Base-by-base conservation (phyloP, 2,329 filamentous ascomycete species). In the Claviceps citrina region DNA sequence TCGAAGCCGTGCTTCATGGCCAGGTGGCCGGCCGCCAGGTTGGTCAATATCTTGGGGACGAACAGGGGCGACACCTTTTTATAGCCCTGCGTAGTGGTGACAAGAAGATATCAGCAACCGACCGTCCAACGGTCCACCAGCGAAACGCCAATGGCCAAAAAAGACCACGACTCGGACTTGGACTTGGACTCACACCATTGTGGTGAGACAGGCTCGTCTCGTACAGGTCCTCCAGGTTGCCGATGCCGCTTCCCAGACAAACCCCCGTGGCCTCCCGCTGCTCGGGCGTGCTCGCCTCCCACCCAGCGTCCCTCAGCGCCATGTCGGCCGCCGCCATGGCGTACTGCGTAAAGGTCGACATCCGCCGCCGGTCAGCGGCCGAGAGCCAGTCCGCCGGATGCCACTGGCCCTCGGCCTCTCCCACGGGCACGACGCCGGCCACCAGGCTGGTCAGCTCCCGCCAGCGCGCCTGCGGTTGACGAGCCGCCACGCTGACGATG, bases 201-300 rank as follows among this genome's bases (percentile, higher is more conserved):
- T 83, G 70, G 55, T 83, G 93, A 1, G 74, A 76, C 37, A 94
- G 53, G 42, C 83, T 84, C 2, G 86, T 93, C 45, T 80, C 70
- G 59, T 93, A 95, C 7, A 93, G 77, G 51, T 94, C 86, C 31
- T 94, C 82, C 30, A 98, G 70, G 52, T 91, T 95, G 13, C 91
- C 91, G 51, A 98, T 95, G 2, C 91, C 91, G 48, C 89, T 96
- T 2, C 91, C 91, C 31, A 98, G 69, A 53, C 89, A 94, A 1
- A 98, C 83, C 1, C 91, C 91, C 0, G 87, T 93, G 40, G 70
- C 70, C 53, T 93, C 82, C 19, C 72, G 69, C 42, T 87, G 74
- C 19, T 76, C 69, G 15, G 68, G 65, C 4, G 55, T 60, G 5
- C 63, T 64, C 0, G 80, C 76, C 36, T 71, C 66, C 84, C 87